Evolutionary conservation across 352 stramenopile genomes (phyloP).

Genomic region (Elongisporangium senticosum): DNA sequence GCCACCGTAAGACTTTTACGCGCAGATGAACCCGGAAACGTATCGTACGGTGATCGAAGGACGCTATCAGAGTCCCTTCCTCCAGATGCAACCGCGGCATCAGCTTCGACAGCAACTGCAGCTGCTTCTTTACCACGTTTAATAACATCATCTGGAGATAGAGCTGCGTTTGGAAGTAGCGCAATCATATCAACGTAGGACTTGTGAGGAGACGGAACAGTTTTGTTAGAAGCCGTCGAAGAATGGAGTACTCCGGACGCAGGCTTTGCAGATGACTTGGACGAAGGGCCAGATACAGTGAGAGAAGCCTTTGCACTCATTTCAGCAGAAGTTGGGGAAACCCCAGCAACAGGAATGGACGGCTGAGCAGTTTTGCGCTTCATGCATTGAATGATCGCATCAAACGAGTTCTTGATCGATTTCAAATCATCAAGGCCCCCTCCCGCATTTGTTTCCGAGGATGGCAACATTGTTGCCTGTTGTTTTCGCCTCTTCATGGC

Average conservation of each 20-base stretch:
- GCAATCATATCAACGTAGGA: constrained; percentile 74
- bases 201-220: constrained; percentile 59
- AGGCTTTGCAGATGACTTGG: constrained; percentile 7
- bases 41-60: neutral
- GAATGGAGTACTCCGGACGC: neutral
- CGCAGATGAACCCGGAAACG: neutral
- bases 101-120: constrained; percentile 66
- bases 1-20: neutral
- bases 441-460: constrained; percentile 6
- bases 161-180: constrained; percentile 35
- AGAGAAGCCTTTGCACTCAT: constrained; percentile 12
- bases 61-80: constrained; percentile 20
- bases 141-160: constrained; percentile 81
- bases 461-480: neutral
- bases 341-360: constrained; percentile 55
- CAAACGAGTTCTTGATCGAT: constrained; percentile 75
- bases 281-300: constrained; percentile 7
- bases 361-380: constrained; percentile 72
- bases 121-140: constrained; percentile 81
- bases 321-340: constrained; percentile 7
- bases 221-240: neutral
- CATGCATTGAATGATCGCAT: constrained; percentile 84
- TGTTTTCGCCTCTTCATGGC: constrained; percentile 47
- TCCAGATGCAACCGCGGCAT: constrained; percentile 52
- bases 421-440: constrained; percentile 59